Conservation (phyloP, 306 rosid genomes). For the Casuarina equisetifolia region DNA sequence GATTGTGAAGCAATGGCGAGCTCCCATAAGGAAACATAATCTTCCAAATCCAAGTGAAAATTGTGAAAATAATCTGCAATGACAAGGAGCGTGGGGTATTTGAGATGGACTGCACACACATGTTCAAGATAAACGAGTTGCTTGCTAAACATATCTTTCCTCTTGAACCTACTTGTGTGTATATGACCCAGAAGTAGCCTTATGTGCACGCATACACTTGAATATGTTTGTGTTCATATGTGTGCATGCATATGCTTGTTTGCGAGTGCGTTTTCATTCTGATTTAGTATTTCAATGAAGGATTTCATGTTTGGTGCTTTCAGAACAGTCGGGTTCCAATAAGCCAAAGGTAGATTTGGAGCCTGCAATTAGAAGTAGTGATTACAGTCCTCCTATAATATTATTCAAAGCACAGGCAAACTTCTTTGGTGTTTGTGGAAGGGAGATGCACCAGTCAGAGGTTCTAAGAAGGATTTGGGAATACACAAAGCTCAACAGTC, state of each 20-base stretch:
- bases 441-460: conserved; percentile 85
- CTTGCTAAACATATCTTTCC: too few relatives aligned
- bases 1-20: too few relatives aligned
- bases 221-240: background rate
- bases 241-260: background rate
- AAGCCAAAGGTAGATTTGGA: conserved; percentile 56
- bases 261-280: background rate
- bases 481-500: conserved; percentile 65
- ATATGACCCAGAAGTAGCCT: too few relatives aligned
- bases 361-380: conserved; percentile 44
- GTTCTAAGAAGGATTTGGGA: conserved; percentile 80
- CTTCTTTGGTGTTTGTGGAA: conserved; percentile 63
- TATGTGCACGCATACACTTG: too few relatives aligned
- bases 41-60: too few relatives aligned
- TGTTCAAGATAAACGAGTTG: too few relatives aligned
- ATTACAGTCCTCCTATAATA: conserved; percentile 52
- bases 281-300: conserved; percentile 22
- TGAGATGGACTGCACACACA: too few relatives aligned
- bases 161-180: too few relatives aligned
- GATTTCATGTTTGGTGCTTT: conserved; percentile 38
- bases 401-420: conserved; percentile 79
- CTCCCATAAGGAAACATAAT: too few relatives aligned
- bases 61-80: too few relatives aligned
- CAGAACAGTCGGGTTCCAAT: conserved; percentile 67
- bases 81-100: too few relatives aligned